Conservation (phyloP, 179 eudicot species). For the Beta macrorhiza region DNA sequence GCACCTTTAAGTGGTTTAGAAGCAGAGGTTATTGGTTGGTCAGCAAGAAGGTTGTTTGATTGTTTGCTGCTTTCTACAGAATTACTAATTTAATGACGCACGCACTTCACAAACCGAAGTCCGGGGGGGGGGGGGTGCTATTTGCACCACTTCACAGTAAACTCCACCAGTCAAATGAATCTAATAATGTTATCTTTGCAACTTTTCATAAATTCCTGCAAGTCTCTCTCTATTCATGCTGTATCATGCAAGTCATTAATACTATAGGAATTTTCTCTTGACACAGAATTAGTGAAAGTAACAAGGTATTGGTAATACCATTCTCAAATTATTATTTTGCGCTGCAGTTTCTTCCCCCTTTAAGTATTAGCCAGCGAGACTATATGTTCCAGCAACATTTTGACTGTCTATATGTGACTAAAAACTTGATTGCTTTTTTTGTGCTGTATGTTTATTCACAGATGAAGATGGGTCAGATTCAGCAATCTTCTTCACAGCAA, state of each 20-base stretch:
- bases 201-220: background rate
- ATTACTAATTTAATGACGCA: background rate
- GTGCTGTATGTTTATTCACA: conserved; percentile 31
- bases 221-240: background rate
- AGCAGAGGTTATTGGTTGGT: background rate
- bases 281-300: background rate
- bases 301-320: background rate
- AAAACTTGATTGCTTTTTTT: background rate
- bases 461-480: conserved; percentile 91
- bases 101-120: background rate
- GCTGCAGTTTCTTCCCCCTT: too few species aligned
- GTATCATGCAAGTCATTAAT: background rate
- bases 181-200: background rate
- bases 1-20: background rate
- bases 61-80: background rate
- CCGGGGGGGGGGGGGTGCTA: background rate
- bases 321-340: background rate
- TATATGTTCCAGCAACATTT: background rate
- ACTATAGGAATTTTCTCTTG: background rate
- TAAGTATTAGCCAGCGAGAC: background rate
- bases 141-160: background rate
- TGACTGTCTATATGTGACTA: background rate
- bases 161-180: background rate
- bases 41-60: background rate
- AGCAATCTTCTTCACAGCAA: conserved; percentile 83